These are phyloP conservation scores for Glarea lozoyensis DNA, from an alignment of 495 filamentous ascomycete species.

Conservation along the genomic window DNA sequence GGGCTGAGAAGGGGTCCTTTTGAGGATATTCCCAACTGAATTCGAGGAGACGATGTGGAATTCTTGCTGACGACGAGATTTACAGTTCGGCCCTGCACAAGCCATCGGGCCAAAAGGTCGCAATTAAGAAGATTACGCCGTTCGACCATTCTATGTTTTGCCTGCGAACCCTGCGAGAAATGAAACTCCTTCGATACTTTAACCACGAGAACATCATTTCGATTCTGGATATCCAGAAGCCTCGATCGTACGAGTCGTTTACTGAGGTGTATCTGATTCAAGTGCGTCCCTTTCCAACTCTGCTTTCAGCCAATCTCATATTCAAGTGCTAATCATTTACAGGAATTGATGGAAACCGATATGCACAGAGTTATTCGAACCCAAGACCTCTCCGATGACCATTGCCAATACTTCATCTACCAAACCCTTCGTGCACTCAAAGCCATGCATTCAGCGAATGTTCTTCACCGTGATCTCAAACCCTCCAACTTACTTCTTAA, in stretches of 20 bases:
- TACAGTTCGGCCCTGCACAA: conserved; percentile 93
- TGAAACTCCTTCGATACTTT: conserved; percentile 99
- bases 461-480: conserved; percentile 95
- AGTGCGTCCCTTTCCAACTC: conserved; percentile 37
- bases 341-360: conserved; percentile 99
- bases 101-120: conserved; percentile 96
- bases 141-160: conserved; percentile 99
- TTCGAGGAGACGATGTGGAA: no score
- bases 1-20: no score
- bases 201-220: conserved; percentile 99
- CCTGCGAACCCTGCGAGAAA: conserved; percentile 91
- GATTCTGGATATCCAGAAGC: conserved; percentile 98
- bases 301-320: background rate
- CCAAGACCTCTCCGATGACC: conserved; percentile 95
- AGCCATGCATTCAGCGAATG: conserved; percentile 98
- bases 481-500: conserved; percentile 95
- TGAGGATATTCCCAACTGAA: no score
- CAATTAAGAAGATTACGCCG: conserved; percentile 99
- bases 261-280: conserved; percentile 99
- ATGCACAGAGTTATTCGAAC: conserved; percentile 99
- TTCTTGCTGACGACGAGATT: no score
- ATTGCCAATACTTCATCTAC: conserved; percentile 99
- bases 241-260: conserved; percentile 89
- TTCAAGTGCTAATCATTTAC: conserved; percentile 7
- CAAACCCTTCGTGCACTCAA: conserved; percentile 97